These are phyloP conservation scores for Iberis amara DNA, from an alignment of 441 rosid species.

Conservation along the genomic window DNA sequence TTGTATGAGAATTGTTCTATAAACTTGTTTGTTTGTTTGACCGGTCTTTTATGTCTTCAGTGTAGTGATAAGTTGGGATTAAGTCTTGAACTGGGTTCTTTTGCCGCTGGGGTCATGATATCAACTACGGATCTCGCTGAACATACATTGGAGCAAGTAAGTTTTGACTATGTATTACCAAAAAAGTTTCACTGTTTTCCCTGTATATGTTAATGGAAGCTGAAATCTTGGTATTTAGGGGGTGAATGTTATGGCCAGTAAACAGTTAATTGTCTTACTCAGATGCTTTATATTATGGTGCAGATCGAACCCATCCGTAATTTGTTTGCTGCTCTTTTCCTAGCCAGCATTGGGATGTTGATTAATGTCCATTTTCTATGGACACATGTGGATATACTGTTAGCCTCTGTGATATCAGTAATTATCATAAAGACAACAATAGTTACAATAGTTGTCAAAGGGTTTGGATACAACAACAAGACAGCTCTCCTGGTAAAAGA, in stretches of 20 bases:
- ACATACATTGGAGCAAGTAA: constrained; percentile 93
- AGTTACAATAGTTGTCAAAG: constrained; percentile 75
- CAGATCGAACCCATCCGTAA: constrained; percentile 96
- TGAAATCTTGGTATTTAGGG: not conserved
- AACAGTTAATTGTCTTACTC: constrained; percentile 12
- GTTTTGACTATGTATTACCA: constrained; percentile 22
- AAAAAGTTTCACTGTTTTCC: constrained; percentile 7
- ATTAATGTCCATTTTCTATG: constrained; percentile 87
- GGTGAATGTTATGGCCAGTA: constrained; percentile 4
- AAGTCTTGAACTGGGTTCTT: constrained; percentile 94
- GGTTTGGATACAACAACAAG: constrained; percentile 87
- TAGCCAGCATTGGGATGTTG: constrained; percentile 96
- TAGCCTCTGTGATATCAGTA: constrained; percentile 87
- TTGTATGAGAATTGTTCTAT: not conserved
- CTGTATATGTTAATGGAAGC: not conserved
- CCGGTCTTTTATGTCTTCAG: constrained; percentile 45
- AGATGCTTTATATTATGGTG: constrained; percentile 5
- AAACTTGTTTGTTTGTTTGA: not conserved
- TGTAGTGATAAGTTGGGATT: constrained; percentile 94
- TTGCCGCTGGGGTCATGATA: constrained; percentile 97
- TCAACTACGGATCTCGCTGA: constrained; percentile 92
- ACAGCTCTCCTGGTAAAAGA: constrained; percentile 71
- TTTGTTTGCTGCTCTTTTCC: constrained; percentile 93
- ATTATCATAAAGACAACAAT: constrained; percentile 72
- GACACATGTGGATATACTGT: constrained; percentile 83